phyloP scores from a whole-genome alignment of 306 rosid species.

The Dalbergia cochinchinensis region DNA sequence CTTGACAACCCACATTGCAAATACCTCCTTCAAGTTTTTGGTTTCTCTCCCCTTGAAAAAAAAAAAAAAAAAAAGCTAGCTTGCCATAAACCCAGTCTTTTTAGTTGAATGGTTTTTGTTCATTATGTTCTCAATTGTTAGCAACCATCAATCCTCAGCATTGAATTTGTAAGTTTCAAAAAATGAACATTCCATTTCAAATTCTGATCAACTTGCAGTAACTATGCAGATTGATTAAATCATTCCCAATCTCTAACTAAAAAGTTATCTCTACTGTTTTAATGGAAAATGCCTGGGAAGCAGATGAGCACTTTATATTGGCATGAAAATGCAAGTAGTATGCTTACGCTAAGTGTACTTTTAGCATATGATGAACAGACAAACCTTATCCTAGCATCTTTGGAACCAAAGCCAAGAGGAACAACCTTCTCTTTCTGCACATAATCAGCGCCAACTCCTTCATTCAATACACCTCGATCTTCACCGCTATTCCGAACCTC shows the following conservation, averaged over 20 bases:
- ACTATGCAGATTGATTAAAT: constrained; percentile 2
- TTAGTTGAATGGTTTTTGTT: neutral
- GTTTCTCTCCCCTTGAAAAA: neutral
- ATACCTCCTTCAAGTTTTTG: neutral
- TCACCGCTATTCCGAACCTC: constrained; percentile 80
- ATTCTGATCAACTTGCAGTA: neutral
- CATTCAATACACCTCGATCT: constrained; percentile 84
- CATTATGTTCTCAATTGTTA: neutral
- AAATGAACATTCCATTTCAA: constrained; percentile 18
- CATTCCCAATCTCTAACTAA: neutral
- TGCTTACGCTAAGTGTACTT: constrained; percentile 14
- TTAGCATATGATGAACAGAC: constrained; percentile 47
- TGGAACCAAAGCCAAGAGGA: constrained; percentile 71
- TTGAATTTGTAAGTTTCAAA: constrained; percentile 3
- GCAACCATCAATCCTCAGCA: neutral
- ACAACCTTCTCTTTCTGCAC: constrained; percentile 96
- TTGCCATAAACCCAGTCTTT: neutral
- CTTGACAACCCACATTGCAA: neutral
- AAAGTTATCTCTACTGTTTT: constrained; percentile 4
- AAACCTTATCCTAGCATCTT: constrained; percentile 80
- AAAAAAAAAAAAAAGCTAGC: neutral
- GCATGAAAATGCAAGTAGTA: constrained; percentile 9
- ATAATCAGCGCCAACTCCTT: constrained; percentile 96
- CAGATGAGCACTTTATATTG: constrained; percentile 4
- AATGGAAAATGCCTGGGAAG: constrained; percentile 12